These are phyloP conservation scores for Xylariaceae sp. DNA, from an alignment of 2,329 filamentous ascomycete species.

Conservation along the genomic window DNA sequence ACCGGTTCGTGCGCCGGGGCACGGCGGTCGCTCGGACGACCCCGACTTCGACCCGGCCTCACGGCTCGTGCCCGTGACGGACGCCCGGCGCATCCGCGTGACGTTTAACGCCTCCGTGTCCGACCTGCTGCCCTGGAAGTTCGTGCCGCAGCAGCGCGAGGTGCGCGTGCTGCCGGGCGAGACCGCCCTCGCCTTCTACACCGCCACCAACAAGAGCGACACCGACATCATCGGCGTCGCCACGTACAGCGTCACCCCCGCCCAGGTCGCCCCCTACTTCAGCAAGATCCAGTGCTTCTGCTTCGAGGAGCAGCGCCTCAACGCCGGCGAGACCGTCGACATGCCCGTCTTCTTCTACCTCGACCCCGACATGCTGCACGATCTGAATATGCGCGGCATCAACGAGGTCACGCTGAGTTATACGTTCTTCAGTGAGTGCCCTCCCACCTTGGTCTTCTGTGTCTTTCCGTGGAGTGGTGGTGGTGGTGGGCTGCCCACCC, in stretches of 20 bases:
- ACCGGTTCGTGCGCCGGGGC: conserved; percentile 78
- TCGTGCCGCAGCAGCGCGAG: conserved; percentile 93
- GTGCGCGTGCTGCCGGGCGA: conserved; percentile 94
- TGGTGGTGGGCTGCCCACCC: not conserved
- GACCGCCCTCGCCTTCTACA: conserved; percentile 97
- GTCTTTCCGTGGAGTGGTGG: no score
- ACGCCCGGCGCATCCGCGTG: conserved; percentile 84
- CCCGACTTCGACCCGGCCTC: conserved; percentile 64
- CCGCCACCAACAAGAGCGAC: conserved; percentile 86
- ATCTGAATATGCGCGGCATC: conserved; percentile 89
- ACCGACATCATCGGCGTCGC: conserved; percentile 97
- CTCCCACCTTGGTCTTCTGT: conserved; percentile 24
- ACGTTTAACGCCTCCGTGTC: conserved; percentile 97
- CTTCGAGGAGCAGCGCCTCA: conserved; percentile 94
- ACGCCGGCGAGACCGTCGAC: conserved; percentile 94
- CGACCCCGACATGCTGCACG: conserved; percentile 90
- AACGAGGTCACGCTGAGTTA: conserved; percentile 96
- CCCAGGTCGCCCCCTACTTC: conserved; percentile 94
- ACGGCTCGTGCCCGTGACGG: conserved; percentile 78
- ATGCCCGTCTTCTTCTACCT: conserved; percentile 99
- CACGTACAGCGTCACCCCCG: conserved; percentile 95
- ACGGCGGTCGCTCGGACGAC: conserved; percentile 57
- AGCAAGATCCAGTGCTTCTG: conserved; percentile 99
- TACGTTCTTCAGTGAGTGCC: conserved; percentile 89
- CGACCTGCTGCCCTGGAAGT: conserved; percentile 96